A percentile compares a stretch with the other conserved stretches of the same genome.
These are phyloP conservation scores for Mimosa pudica DNA, from an alignment of 306 rosid species.

Conservation along the genomic window DNA sequence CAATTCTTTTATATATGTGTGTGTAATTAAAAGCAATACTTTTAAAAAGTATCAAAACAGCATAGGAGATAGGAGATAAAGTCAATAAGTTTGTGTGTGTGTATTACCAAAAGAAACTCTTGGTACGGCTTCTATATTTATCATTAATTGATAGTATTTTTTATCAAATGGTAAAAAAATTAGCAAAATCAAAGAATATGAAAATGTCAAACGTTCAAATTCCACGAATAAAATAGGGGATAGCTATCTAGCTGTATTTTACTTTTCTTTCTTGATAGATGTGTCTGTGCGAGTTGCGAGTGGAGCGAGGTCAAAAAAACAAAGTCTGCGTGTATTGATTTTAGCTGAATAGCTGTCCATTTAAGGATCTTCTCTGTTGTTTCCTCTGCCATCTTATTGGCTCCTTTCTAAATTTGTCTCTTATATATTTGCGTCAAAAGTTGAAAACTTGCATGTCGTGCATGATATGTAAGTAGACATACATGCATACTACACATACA, in stretches of 20 bases:
- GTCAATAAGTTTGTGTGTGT: too few relatives aligned
- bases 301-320: too few relatives aligned
- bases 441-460: background rate
- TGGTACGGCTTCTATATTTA: too few relatives aligned
- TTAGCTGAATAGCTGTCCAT: background rate
- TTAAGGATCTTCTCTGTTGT: background rate
- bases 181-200: background rate
- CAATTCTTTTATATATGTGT: too few relatives aligned
- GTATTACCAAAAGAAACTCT: too few relatives aligned
- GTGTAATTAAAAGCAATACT: too few relatives aligned
- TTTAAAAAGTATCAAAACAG: too few relatives aligned
- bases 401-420: background rate
- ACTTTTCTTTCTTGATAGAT: background rate
- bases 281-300: background rate
- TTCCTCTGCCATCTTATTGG: background rate
- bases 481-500: too few relatives aligned
- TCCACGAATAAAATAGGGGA: background rate
- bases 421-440: background rate
- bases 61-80: too few relatives aligned
- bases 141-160: too few relatives aligned
- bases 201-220: background rate
- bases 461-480: background rate
- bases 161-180: background rate
- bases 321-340: background rate
- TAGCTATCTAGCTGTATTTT: background rate